These are phyloP conservation scores for Tetramitus jugosus DNA, from an alignment of 208 protist genomes.

Conservation along the genomic window DNA sequence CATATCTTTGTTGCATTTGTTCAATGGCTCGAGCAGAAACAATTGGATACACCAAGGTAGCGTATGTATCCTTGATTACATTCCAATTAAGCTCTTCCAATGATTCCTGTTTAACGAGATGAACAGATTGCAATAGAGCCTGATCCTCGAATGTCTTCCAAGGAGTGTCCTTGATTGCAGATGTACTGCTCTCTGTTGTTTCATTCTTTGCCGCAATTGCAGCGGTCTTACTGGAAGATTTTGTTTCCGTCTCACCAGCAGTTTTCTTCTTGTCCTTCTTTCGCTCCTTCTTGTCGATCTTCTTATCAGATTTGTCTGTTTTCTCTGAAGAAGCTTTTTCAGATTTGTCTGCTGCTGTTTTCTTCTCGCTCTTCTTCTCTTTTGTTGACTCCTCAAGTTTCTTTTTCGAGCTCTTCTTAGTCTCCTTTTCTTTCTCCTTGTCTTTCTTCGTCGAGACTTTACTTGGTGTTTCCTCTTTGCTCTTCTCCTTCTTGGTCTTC, in stretches of 20 bases:
- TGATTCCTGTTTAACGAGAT: neutral
- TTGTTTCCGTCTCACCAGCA: neutral
- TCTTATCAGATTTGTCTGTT: neutral
- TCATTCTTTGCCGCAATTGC: neutral
- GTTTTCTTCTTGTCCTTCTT: neutral
- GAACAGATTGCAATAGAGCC: neutral
- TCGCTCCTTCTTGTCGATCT: neutral
- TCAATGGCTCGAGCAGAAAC: too few species aligned
- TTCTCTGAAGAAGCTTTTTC: neutral
- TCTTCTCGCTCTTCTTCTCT: neutral
- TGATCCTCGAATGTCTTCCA: neutral
- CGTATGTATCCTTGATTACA: neutral
- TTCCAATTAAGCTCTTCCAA: neutral
- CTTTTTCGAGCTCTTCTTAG: too few species aligned
- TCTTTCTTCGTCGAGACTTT: too few species aligned
- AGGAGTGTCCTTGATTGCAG: neutral
- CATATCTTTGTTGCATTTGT: too few species aligned
- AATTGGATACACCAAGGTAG: neutral
- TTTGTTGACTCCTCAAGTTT: too few species aligned
- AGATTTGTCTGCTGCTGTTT: neutral
- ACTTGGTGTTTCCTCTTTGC: too few species aligned
- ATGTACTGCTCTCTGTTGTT: neutral
- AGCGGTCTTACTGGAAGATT: neutral
- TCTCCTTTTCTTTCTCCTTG: too few species aligned
- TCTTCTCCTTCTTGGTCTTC: too few species aligned